These are phyloP conservation scores for Hemerocallis citrina DNA, from an alignment of 106 monocot genomes.

Conservation along the genomic window DNA sequence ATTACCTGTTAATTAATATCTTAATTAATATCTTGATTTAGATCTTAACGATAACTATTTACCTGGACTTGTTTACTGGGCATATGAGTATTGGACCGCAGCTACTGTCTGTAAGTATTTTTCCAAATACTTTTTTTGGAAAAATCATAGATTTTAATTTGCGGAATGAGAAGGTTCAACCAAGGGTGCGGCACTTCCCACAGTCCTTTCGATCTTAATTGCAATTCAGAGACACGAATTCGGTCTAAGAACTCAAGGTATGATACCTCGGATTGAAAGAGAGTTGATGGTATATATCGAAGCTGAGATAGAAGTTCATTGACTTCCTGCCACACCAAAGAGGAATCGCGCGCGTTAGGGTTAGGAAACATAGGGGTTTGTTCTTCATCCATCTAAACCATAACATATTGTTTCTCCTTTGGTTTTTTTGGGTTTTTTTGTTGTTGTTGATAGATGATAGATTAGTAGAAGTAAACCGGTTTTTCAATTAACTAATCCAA, in stretches of 20 bases:
- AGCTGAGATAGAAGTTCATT: constrained; percentile 47
- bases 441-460: too few species aligned
- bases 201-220: constrained; percentile 55
- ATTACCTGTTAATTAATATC: too few species aligned
- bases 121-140: constrained; percentile 52
- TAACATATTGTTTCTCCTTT: too few species aligned
- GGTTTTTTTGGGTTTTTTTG: too few species aligned
- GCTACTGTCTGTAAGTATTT: constrained; percentile 57
- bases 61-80: constrained; percentile 74
- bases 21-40: too few species aligned
- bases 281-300: constrained; percentile 50
- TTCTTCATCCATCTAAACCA: too few species aligned
- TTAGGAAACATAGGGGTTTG: too few species aligned
- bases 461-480: too few species aligned
- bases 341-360: too few species aligned
- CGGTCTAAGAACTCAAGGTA: constrained; percentile 79
- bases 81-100: constrained; percentile 77
- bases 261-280: constrained; percentile 79
- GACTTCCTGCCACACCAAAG: constrained; percentile 38
- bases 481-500: too few species aligned
- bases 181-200: constrained; percentile 93
- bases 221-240: constrained; percentile 49
- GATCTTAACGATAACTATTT: too few species aligned
- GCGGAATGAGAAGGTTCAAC: constrained; percentile 74
- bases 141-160: constrained; percentile 41